Conservation (phyloP, 495 filamentous ascomycete species). For the Penicillium nucicola region DNA sequence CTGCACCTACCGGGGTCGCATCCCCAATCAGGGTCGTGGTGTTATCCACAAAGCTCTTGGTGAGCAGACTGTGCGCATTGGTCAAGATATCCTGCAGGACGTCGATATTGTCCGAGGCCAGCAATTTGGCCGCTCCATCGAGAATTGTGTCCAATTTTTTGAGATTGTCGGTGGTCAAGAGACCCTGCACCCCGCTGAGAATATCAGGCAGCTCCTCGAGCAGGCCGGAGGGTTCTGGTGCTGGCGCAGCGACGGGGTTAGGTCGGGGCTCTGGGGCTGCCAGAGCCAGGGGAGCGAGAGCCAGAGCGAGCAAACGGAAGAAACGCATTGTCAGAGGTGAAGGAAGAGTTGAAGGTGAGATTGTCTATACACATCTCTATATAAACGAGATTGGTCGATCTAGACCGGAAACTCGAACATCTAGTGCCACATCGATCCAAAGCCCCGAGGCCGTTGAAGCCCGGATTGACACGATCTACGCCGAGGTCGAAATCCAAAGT, state of each 20-base stretch:
- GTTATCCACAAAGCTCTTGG: slow-evolving; percentile 38
- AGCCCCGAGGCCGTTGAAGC: slow-evolving; percentile 13
- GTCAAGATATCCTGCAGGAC: slow-evolving; percentile 30
- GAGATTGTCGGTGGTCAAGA: slow-evolving; percentile 37
- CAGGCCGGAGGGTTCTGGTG: slow-evolving; percentile 17
- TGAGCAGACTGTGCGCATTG: slow-evolving; percentile 32
- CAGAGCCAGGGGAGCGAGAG: slow-evolving; percentile 29
- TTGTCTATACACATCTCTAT: background rate
- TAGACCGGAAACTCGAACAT: background rate
- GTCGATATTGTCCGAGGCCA: slow-evolving; percentile 27
- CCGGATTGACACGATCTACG: background rate
- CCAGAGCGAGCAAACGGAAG: slow-evolving; percentile 25
- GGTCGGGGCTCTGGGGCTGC: slow-evolving; percentile 34
- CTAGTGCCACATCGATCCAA: background rate
- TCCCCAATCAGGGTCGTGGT: slow-evolving; percentile 49
- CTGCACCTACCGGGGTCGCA: slow-evolving; percentile 47
- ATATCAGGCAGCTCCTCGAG: slow-evolving; percentile 25
- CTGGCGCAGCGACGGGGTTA: slow-evolving; percentile 25
- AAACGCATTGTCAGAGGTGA: slow-evolving; percentile 24
- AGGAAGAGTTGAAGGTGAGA: background rate
- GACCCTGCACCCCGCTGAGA: slow-evolving; percentile 21
- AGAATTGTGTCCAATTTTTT: slow-evolving; percentile 43
- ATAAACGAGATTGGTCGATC: slow-evolving; percentile 8
- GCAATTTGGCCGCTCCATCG: slow-evolving; percentile 30
- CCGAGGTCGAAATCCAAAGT: background rate